These are phyloP conservation scores for Furcasterigmium sp. DNA, from an alignment of 2,329 filamentous ascomycete genomes.

Conservation along the genomic window DNA sequence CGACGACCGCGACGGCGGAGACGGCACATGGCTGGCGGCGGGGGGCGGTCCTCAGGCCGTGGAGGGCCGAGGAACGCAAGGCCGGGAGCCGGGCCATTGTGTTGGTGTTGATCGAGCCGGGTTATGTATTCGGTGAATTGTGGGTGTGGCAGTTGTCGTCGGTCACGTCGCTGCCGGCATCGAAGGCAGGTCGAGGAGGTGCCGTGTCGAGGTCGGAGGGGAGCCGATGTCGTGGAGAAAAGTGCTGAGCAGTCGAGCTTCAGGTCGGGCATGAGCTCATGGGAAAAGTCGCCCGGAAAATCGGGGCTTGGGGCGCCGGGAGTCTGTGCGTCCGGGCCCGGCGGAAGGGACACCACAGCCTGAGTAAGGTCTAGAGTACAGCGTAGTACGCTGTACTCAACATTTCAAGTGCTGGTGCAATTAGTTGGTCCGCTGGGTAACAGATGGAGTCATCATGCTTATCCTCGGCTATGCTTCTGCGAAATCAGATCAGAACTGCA, in stretches of 20 bases:
- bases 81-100: constrained; percentile 3
- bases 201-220: neutral
- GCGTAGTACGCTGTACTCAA: too few relatives aligned
- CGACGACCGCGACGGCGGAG: constrained; percentile 5
- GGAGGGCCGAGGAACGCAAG: constrained; percentile 11
- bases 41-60: constrained; percentile 17
- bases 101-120: neutral
- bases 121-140: neutral
- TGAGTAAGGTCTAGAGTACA: too few relatives aligned
- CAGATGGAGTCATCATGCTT: neutral
- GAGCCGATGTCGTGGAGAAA: neutral
- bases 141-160: neutral
- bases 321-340: too few relatives aligned
- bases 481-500: neutral
- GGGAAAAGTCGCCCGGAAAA: too few relatives aligned
- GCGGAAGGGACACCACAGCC: too few relatives aligned
- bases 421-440: too few relatives aligned
- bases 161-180: neutral
- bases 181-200: neutral
- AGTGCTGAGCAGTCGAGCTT: neutral
- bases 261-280: neutral
- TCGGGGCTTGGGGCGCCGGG: too few relatives aligned
- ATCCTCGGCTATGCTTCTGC: neutral
- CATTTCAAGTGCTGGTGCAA: too few relatives aligned
- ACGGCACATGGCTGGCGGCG: constrained; percentile 7